Base-by-base conservation (phyloP, 148 eudicot species). In the Chenopodium album region DNA sequence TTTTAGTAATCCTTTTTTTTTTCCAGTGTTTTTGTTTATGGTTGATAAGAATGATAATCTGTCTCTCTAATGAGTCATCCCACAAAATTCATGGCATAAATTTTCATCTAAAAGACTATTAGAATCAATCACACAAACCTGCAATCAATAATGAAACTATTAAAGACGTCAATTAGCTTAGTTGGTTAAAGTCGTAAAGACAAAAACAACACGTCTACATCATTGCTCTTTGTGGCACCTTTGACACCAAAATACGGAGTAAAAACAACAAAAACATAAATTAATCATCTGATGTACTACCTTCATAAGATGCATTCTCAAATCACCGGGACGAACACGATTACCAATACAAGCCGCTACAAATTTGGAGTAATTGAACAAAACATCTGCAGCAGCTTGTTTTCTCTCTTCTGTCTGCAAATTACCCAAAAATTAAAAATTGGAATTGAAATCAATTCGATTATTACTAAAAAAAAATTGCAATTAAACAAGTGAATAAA, bases 271-370 rank as follows among this genome's bases (percentile, higher is more conserved):
- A 2, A 2, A 46, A 46, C 56, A 26, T 17, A 65, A 0, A 34
- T 41, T 41, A 50, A 9, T 50, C 12, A 59, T 47, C 16, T 19
- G 26, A 12, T 1, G 16, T 16, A 20, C n/a, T 86, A 93, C 97
- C 97, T 93, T 94, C 95, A 94, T 89, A 66, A 94, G 90, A 88
- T 94, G 97, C 90, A 92, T 78, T 83, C 97, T 89, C 84, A 94
- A 79, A 85, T 93, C 94, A 63, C 93, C 92, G 70, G 98, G 95
- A 62, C 95, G 94, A 86, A 85, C 94, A 77, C 89, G 92, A 85
- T 88, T 89, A 17, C 98, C 97, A 67, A 93, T 87, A 79, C 95
- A 92, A 0, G 94, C 91, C 76, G 93, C 70, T 8, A 84, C 95
- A 83, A 94, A 91, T 78, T 87, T 89, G 26, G 98, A 94, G 76